Evolutionary conservation across 1,284 basidiomycete genomes (phyloP).

Genomic region (Rhodotorula sp.): DNA sequence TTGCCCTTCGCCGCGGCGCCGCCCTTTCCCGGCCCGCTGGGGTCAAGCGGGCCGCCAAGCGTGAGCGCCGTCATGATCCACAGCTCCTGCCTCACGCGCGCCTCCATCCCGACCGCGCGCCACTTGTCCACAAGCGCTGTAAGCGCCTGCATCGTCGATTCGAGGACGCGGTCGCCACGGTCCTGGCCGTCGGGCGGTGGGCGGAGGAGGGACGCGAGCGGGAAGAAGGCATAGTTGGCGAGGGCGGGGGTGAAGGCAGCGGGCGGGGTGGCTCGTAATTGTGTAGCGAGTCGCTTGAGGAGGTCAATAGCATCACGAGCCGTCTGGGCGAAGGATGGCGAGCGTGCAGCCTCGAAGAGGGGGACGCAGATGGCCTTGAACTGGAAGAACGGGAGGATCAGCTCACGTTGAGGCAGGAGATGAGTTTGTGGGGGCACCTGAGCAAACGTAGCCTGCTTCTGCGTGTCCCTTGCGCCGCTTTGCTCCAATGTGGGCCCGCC

Average conservation of each 20-base stretch:
- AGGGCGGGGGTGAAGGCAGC: conserved; percentile 61
- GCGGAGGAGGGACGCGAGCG: conserved; percentile 76
- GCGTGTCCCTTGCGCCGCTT: background rate
- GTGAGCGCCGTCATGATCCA: conserved; percentile 76
- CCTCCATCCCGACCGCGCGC: conserved; percentile 61
- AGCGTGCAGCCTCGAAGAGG: conserved; percentile 66
- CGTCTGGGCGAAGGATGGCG: conserved; percentile 57
- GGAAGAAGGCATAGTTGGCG: conserved; percentile 81
- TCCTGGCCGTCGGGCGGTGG: conserved; percentile 62
- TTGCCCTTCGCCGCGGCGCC: conserved; percentile 56
- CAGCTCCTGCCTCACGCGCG: conserved; percentile 72
- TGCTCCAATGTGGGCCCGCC: background rate
- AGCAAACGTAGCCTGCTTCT: conserved; percentile 9
- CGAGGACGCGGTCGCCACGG: conserved; percentile 77
- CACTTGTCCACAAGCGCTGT: conserved; percentile 69
- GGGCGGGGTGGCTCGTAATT: conserved; percentile 57
- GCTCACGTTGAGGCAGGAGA: background rate
- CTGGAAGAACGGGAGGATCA: conserved; percentile 53
- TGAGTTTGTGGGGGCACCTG: background rate
- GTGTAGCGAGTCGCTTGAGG: conserved; percentile 59
- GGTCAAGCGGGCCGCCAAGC: conserved; percentile 52
- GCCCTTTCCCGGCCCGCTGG: conserved; percentile 49
- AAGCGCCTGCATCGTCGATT: conserved; percentile 68
- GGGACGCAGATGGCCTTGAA: conserved; percentile 75
- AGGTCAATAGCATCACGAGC: conserved; percentile 59